These are phyloP conservation scores for Claviceps humidiphila DNA, from an alignment of 2,329 filamentous ascomycete species.

Conservation along the genomic window DNA sequence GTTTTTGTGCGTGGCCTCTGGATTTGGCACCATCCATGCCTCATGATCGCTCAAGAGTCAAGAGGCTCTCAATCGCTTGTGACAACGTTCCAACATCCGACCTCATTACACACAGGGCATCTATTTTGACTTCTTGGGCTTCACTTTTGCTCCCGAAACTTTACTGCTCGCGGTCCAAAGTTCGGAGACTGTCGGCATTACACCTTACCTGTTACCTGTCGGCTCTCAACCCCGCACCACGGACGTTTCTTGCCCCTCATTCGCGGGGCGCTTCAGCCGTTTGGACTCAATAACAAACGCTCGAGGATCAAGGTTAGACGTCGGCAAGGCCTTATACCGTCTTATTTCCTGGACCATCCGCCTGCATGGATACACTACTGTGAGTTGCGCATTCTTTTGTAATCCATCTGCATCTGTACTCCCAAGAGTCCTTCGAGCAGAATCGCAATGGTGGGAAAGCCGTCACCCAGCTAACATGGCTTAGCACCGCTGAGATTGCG, in stretches of 20 bases:
- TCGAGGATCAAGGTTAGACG: neutral
- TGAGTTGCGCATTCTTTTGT: constrained; percentile 25
- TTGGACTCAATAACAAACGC: neutral
- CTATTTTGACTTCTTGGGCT: too few species aligned
- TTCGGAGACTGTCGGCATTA: neutral
- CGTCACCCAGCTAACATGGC: neutral
- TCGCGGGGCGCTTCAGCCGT: neutral
- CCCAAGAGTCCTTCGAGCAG: neutral
- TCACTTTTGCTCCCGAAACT: too few species aligned
- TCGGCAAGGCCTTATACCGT: neutral
- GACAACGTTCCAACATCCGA: neutral
- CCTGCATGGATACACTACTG: constrained; percentile 48
- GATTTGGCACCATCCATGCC: neutral
- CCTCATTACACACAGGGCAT: neutral
- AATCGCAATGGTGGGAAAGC: neutral
- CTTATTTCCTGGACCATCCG: neutral
- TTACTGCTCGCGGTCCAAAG: neutral
- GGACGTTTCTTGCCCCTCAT: neutral
- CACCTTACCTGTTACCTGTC: too few species aligned
- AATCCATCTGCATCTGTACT: neutral
- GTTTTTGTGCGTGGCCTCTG: neutral
- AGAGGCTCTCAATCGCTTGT: neutral
- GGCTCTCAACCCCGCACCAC: neutral
- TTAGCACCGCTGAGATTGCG: constrained; percentile 79
- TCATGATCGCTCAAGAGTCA: neutral